Evolutionary conservation across 805 yeast species (phyloP).

Genomic region (Candida tibetensis): DNA sequence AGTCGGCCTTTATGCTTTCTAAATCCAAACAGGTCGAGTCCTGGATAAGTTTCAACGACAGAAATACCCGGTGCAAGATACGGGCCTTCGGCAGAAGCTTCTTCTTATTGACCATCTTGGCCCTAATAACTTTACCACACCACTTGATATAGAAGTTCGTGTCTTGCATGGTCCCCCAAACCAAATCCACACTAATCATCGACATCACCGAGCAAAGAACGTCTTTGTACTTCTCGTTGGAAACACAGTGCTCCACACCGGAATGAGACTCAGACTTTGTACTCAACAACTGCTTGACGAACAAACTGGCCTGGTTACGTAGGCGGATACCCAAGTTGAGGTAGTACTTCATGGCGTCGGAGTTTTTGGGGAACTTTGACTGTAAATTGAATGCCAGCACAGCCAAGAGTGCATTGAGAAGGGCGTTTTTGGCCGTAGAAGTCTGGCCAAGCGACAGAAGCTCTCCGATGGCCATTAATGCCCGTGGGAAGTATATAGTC

Average conservation of each 20-base stretch:
- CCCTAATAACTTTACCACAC: constrained; percentile 71
- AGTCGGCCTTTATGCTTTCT: constrained; percentile 35
- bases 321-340: constrained; percentile 70
- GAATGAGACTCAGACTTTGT: constrained; percentile 29
- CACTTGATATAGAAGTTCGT: constrained; percentile 72
- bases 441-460: constrained; percentile 70
- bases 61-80: constrained; percentile 73
- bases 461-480: constrained; percentile 79
- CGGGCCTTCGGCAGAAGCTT: constrained; percentile 72
- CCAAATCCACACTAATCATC: constrained; percentile 84
- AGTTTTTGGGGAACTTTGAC: constrained; percentile 64
- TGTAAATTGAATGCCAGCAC: constrained; percentile 80
- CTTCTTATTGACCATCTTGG: constrained; percentile 62
- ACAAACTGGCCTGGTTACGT: constrained; percentile 69
- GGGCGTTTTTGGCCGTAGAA: constrained; percentile 71
- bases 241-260: constrained; percentile 44
- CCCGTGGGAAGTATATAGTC: constrained; percentile 80
- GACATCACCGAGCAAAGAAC: constrained; percentile 78
- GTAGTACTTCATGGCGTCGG: constrained; percentile 65
- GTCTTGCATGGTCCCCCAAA: constrained; percentile 88
- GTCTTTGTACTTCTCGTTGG: constrained; percentile 74
- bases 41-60: constrained; percentile 70
- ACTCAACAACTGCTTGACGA: constrained; percentile 54
- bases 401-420: constrained; percentile 75
- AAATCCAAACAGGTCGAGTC: constrained; percentile 60